phyloP scores from a whole-genome alignment of 371 early-diverging fungal genomes.

The Conidiobolus incongruus region DNA sequence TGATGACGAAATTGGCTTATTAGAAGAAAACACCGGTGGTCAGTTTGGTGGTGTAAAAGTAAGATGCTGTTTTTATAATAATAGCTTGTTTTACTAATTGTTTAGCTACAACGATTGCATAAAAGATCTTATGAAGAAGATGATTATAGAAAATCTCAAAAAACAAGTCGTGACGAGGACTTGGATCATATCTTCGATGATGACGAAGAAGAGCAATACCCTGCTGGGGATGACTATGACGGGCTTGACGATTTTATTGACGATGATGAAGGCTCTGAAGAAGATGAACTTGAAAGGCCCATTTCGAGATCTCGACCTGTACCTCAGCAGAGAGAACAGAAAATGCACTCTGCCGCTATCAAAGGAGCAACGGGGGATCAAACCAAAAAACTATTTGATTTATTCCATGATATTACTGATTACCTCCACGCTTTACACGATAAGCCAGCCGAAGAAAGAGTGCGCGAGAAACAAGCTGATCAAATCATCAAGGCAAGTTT shows the following conservation, averaged over 20 bases:
- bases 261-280: constrained; percentile 21
- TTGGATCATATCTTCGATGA: constrained; percentile 5
- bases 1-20: constrained; percentile 65
- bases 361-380: constrained; percentile 17
- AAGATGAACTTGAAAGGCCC: constrained; percentile 6
- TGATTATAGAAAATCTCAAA: too few relatives aligned
- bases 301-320: not conserved
- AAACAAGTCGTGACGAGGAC: too few relatives aligned
- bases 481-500: not conserved
- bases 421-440: constrained; percentile 60
- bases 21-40: constrained; percentile 65
- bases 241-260: constrained; percentile 22
- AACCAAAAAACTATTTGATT: constrained; percentile 61
- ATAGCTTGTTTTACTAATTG: not conserved
- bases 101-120: not conserved
- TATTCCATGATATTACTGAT: constrained; percentile 80
- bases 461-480: constrained; percentile 6
- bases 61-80: constrained; percentile 4
- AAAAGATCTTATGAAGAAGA: not conserved
- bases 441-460: constrained; percentile 8
- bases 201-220: constrained; percentile 39
- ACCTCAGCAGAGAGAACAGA: not conserved
- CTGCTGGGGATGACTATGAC: constrained; percentile 31
- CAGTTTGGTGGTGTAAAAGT: constrained; percentile 25
- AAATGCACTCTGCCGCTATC: not conserved